phyloP scores from a whole-genome alignment of 2,329 filamentous ascomycete genomes.

The Sarocladium strictum region DNA sequence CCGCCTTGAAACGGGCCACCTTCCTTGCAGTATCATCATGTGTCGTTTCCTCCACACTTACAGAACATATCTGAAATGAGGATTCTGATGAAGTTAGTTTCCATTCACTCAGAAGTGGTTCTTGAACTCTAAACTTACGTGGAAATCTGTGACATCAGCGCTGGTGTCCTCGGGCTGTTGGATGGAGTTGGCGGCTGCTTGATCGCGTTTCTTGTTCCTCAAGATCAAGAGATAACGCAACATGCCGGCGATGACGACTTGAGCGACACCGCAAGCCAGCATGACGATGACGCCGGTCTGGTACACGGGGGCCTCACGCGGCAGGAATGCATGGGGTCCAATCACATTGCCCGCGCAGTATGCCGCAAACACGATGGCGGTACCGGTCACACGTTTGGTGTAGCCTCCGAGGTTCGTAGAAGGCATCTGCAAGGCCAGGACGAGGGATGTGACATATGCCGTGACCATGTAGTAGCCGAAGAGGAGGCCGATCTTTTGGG shows the following conservation, averaged over 20 bases:
- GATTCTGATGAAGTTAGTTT: conserved; percentile 16
- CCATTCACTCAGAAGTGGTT: background rate
- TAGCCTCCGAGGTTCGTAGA: conserved; percentile 41
- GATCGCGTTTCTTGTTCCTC: conserved; percentile 33
- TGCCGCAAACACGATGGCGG: conserved; percentile 39
- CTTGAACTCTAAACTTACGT: conserved; percentile 21
- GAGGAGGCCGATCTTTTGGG: conserved; percentile 39
- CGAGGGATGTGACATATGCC: conserved; percentile 43
- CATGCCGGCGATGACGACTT: conserved; percentile 29
- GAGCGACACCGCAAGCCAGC: conserved; percentile 35
- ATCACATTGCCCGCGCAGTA: conserved; percentile 39
- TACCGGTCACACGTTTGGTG: conserved; percentile 39
- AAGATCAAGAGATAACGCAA: conserved; percentile 28
- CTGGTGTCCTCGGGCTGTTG: conserved; percentile 20
- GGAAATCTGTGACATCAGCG: conserved; percentile 32
- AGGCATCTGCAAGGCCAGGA: conserved; percentile 47
- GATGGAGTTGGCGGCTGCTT: conserved; percentile 16
- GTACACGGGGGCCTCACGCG: conserved; percentile 39
- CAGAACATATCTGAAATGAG: conserved; percentile 22
- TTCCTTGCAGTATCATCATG: too few species aligned
- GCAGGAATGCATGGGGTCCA: conserved; percentile 40
- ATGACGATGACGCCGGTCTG: conserved; percentile 45
- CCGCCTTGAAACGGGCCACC: too few species aligned
- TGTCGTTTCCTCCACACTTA: too few species aligned
- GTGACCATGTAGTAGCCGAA: conserved; percentile 46